Conservation (phyloP, 106 monocot genomes). For the Phalaenopsis aphrodite region DNA sequence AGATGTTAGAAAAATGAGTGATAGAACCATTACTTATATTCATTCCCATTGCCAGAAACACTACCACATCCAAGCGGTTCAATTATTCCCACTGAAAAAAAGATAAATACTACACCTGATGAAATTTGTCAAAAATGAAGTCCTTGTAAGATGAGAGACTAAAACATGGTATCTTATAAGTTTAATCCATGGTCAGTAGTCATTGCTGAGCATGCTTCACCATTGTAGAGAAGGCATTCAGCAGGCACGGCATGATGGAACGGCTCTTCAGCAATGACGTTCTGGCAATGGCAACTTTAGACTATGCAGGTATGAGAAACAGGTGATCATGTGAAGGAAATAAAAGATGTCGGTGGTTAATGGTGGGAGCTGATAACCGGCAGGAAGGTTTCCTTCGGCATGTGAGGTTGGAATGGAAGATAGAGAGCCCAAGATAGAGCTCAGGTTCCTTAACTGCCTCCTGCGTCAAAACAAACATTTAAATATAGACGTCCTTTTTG, state of each 20-base stretch:
- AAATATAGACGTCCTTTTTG: slow-evolving; percentile 12
- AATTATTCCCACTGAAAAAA: slow-evolving; percentile 22
- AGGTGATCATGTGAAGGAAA: slow-evolving; percentile 45
- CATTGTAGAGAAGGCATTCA: slow-evolving; percentile 24
- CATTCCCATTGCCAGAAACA: not conserved
- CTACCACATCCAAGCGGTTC: slow-evolving; percentile 18
- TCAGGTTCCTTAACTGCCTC: slow-evolving; percentile 46
- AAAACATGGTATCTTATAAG: slow-evolving; percentile 43
- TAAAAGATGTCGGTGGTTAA: slow-evolving; percentile 43
- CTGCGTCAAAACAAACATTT: slow-evolving; percentile 84
- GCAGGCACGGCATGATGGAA: slow-evolving; percentile 40
- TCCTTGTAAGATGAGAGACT: slow-evolving; percentile 38
- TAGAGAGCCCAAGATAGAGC: slow-evolving; percentile 48
- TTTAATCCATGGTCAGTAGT: slow-evolving; percentile 46
- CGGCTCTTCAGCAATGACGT: slow-evolving; percentile 31
- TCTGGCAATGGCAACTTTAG: slow-evolving; percentile 40
- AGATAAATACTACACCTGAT: slow-evolving; percentile 64
- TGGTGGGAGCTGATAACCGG: slow-evolving; percentile 40
- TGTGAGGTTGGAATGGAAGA: slow-evolving; percentile 40
- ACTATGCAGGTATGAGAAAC: slow-evolving; percentile 32
- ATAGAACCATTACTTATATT: not conserved
- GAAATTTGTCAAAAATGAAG: slow-evolving; percentile 32
- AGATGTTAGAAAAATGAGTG: not conserved
- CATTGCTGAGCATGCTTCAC: slow-evolving; percentile 48
- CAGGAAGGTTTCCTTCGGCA: slow-evolving; percentile 48